These are phyloP conservation scores for Ceriops zippeliana DNA, from an alignment of 345 rosid genomes.

Conservation along the genomic window DNA sequence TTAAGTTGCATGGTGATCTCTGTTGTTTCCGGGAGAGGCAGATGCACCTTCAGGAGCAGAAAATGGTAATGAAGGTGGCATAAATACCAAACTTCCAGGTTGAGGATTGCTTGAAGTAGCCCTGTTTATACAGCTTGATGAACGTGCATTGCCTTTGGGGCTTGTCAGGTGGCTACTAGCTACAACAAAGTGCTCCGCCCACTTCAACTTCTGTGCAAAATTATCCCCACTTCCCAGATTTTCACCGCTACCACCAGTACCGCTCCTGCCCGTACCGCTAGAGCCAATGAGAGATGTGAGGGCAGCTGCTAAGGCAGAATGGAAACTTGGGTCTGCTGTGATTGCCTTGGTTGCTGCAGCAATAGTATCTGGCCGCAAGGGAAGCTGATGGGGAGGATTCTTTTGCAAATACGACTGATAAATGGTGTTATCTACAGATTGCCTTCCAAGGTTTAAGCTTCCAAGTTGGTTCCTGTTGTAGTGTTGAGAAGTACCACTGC, in stretches of 20 bases:
- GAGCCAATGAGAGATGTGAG: conserved; percentile 62
- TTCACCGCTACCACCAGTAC: conserved; percentile 2
- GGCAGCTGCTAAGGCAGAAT: conserved; percentile 67
- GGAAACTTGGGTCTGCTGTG: conserved; percentile 75
- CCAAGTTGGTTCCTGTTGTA: conserved; percentile 34
- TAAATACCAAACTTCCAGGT: conserved; percentile 27
- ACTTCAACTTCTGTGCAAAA: conserved; percentile 25
- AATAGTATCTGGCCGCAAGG: conserved; percentile 39
- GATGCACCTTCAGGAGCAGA: conserved; percentile 35
- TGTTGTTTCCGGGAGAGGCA: conserved; percentile 29
- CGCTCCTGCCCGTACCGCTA: background rate
- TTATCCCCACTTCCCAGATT: conserved; percentile 6
- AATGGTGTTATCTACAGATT: conserved; percentile 23
- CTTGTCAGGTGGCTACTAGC: conserved; percentile 5
- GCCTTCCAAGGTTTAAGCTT: conserved; percentile 30
- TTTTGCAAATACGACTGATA: conserved; percentile 38
- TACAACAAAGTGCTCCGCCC: conserved; percentile 21
- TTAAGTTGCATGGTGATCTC: conserved; percentile 26
- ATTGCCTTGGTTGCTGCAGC: conserved; percentile 66
- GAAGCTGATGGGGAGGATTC: conserved; percentile 11
- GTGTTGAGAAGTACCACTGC: conserved; percentile 21
- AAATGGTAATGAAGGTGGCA: conserved; percentile 31
- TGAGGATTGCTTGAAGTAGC: conserved; percentile 24
- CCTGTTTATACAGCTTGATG: conserved; percentile 31
- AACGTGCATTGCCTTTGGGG: conserved; percentile 30